A percentile compares a stretch with the other conserved stretches of the same genome.
phyloP scores from a whole-genome alignment of 1,284 basidiomycete genomes.

The Apiotrichum brassicae region DNA sequence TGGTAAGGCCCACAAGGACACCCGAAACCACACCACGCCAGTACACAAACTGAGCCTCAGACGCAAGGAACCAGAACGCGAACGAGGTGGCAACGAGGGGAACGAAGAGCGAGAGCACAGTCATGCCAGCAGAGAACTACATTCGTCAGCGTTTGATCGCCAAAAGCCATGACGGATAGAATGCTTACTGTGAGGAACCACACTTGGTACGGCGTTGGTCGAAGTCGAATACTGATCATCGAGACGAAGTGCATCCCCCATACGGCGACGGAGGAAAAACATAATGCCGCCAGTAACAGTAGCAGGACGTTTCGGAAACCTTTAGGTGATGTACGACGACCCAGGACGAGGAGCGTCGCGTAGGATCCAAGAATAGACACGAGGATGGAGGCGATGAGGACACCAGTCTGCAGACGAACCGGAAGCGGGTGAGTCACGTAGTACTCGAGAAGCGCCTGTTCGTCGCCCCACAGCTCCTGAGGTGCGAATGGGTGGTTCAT shows the following conservation, averaged over 20 bases:
- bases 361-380: constrained; percentile 51
- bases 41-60: constrained; percentile 43
- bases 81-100: constrained; percentile 48
- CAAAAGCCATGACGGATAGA: too few species aligned
- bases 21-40: constrained; percentile 52
- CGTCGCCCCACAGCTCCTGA: too few species aligned
- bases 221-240: constrained; percentile 47
- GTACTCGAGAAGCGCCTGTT: constrained; percentile 38
- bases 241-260: constrained; percentile 52
- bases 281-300: constrained; percentile 58
- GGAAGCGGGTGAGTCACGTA: constrained; percentile 45
- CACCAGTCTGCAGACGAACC: constrained; percentile 45
- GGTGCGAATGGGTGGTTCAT: too few species aligned
- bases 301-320: constrained; percentile 47
- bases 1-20: constrained; percentile 68
- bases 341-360: constrained; percentile 49
- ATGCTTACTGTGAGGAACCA: constrained; percentile 46
- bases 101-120: constrained; percentile 49
- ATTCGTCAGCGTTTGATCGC: neutral
- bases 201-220: constrained; percentile 12
- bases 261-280: constrained; percentile 80
- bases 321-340: constrained; percentile 46
- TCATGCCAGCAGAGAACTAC: constrained; percentile 49
- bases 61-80: constrained; percentile 50
- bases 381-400: constrained; percentile 50